Evolutionary conservation across 768 basidiomycete genomes (phyloP), one percentile per base, ranked within the genome.

Genomic region (Hypsizygus marmoreus): DNA sequence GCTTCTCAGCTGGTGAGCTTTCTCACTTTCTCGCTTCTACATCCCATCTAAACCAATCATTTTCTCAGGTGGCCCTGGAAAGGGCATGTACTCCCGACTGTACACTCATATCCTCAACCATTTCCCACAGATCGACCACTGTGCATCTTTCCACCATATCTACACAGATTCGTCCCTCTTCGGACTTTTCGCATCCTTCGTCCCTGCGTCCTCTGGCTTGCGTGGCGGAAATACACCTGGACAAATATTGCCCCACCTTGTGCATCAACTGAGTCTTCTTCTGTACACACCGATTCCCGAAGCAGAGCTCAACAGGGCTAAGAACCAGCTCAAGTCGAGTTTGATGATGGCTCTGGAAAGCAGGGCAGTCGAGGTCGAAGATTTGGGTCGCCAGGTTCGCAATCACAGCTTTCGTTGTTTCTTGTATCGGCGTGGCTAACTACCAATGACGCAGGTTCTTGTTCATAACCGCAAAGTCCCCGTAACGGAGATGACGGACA

Each of bases 51-150:
- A 43, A 30, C 43, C 25, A 40, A 41, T 39, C 44, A 42, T 55
- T 41, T 28, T 39, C 40, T 17, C 56, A 79, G 93, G 95, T 53
- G 95, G 95, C 3, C 95, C 95, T 2, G 95, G 95, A 12, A 98
- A 98, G 72, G 95, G 95, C 57, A 98, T 98, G 95, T 98, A 97
- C 75, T 93, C 94, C 25, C 86, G 95, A 19, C 71, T 97, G 22
- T 97, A 98, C 72, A 95, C 93, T 8, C 85, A 93, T 62, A 92
- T 98, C 58, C 83, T 98, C 47, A 97, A 98, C 65, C 88, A 91
- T 60, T 91, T 93, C 72, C 81, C 92, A 40, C 85, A 91, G 60
- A 80, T 98, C 58, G 95, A 98, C 65, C 91, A 94, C 65, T 97
- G 95, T 65, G 86, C 90, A 7, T 87, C 91, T 14, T 97, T 97